Conservation (phyloP, 805 yeast genomes). For the Soucietia sequanensis region DNA sequence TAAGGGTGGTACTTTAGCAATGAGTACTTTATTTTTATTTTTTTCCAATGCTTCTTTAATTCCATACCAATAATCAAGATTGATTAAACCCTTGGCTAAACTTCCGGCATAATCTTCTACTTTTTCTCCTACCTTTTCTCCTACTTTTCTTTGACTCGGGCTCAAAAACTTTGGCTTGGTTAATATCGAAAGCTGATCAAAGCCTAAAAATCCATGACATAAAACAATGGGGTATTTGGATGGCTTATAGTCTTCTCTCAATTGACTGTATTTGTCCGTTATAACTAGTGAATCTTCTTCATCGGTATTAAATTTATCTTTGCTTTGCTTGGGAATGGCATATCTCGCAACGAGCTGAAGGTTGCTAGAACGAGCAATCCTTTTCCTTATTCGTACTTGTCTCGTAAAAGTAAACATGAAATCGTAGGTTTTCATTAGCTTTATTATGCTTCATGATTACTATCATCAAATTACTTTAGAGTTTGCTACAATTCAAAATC, state of each 20-base stretch:
- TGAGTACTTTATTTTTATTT: slow-evolving; percentile 66
- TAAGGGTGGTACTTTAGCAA: slow-evolving; percentile 80
- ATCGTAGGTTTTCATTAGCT: too few species aligned
- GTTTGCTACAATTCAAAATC: too few species aligned
- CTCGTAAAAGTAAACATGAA: too few species aligned
- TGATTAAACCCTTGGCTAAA: slow-evolving; percentile 25
- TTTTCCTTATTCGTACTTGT: too few species aligned
- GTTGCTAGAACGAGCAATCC: too few species aligned
- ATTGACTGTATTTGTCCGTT: slow-evolving; percentile 17
- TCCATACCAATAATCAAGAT: slow-evolving; percentile 81
- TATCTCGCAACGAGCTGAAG: too few species aligned
- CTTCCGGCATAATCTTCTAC: slow-evolving; percentile 9
- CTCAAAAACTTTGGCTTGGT: slow-evolving; percentile 13
- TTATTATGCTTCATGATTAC: too few species aligned
- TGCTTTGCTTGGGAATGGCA: too few species aligned
- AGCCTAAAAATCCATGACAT: slow-evolving; percentile 88
- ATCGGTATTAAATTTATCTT: too few species aligned
- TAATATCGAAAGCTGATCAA: slow-evolving; percentile 46
- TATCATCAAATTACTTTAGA: too few species aligned
- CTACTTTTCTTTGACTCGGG: slow-evolving; percentile 8
- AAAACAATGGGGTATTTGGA: slow-evolving; percentile 74
- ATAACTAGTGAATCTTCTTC: background rate
- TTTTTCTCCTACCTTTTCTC: slow-evolving; percentile 2
- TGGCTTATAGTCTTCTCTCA: slow-evolving; percentile 45
- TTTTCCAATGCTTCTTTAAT: slow-evolving; percentile 57